These are phyloP conservation scores for Verticillium isaacii DNA, from an alignment of 2,329 filamentous ascomycete genomes.

Conservation along the genomic window DNA sequence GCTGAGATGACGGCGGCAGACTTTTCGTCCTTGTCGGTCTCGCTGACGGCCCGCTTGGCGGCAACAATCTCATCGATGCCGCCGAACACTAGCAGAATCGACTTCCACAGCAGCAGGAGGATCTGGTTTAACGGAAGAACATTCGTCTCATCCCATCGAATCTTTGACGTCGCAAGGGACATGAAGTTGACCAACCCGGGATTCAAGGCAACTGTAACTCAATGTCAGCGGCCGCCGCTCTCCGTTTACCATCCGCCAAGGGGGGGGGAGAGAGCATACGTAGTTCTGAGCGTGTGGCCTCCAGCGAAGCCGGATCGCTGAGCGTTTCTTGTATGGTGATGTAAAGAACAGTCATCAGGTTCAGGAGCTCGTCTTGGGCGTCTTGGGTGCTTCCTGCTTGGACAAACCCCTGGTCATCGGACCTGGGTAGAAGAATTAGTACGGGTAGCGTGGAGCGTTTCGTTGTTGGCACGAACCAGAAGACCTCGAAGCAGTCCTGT, in stretches of 20 bases:
- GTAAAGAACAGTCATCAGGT: slow-evolving; percentile 60
- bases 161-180: slow-evolving; percentile 61
- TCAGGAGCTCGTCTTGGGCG: slow-evolving; percentile 55
- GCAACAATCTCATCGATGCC: slow-evolving; percentile 67
- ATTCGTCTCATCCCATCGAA: slow-evolving; percentile 69
- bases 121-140: slow-evolving; percentile 56
- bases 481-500: slow-evolving; percentile 42
- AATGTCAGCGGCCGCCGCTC: slow-evolving; percentile 7
- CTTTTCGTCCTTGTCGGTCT: slow-evolving; percentile 53
- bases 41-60: slow-evolving; percentile 67
- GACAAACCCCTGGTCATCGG: slow-evolving; percentile 37
- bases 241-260: background rate
- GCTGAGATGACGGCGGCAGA: slow-evolving; percentile 81
- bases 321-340: slow-evolving; percentile 53
- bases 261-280: slow-evolving; percentile 31
- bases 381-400: slow-evolving; percentile 39
- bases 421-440: slow-evolving; percentile 26
- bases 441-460: slow-evolving; percentile 10
- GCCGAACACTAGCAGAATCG: slow-evolving; percentile 79
- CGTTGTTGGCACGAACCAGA: slow-evolving; percentile 40
- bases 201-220: slow-evolving; percentile 45
- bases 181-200: slow-evolving; percentile 70
- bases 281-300: slow-evolving; percentile 41
- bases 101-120: slow-evolving; percentile 87
- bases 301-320: slow-evolving; percentile 45